These are phyloP conservation scores for Megacollybia marginata DNA, from an alignment of 768 basidiomycete species.

Conservation along the genomic window DNA sequence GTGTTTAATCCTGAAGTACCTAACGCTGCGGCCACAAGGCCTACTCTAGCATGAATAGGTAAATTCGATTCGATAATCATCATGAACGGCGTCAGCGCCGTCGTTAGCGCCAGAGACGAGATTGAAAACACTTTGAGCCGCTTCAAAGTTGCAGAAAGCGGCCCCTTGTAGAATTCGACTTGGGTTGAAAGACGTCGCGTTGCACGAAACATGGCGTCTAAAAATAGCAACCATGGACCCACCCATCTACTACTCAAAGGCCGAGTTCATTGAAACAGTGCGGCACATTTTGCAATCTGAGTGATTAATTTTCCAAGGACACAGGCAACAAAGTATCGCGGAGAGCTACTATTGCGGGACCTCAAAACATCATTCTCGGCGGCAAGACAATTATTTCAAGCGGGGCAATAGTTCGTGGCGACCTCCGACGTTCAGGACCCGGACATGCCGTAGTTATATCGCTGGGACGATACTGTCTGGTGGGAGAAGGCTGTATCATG, in stretches of 20 bases:
- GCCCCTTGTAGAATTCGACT: slow-evolving; percentile 50
- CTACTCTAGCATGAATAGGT: slow-evolving; percentile 59
- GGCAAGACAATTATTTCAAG: slow-evolving; percentile 95
- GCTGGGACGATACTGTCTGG: slow-evolving; percentile 85
- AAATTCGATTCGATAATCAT: slow-evolving; percentile 75
- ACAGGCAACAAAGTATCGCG: slow-evolving; percentile 96
- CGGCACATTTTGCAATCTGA: slow-evolving; percentile 8
- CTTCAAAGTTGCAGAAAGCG: slow-evolving; percentile 64
- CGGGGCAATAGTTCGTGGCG: slow-evolving; percentile 87
- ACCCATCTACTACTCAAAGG: slow-evolving; percentile 71
- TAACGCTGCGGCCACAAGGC: slow-evolving; percentile 63
- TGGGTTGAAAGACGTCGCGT: too few species aligned
- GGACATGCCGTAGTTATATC: slow-evolving; percentile 93
- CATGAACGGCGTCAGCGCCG: slow-evolving; percentile 69
- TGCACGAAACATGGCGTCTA: too few species aligned
- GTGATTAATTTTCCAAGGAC: slow-evolving; percentile 41
- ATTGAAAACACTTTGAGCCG: slow-evolving; percentile 80
- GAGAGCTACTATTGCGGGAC: slow-evolving; percentile 84
- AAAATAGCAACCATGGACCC: slow-evolving; percentile 43
- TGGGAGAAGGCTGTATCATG: slow-evolving; percentile 87
- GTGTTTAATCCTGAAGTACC: slow-evolving; percentile 71
- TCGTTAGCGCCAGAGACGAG: slow-evolving; percentile 63
- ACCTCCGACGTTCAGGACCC: slow-evolving; percentile 80
- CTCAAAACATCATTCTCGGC: slow-evolving; percentile 94
- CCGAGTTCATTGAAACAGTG: slow-evolving; percentile 88